phyloP scores from a whole-genome alignment of 208 protist species.

The Acanthamoeba divionensis region DNA sequence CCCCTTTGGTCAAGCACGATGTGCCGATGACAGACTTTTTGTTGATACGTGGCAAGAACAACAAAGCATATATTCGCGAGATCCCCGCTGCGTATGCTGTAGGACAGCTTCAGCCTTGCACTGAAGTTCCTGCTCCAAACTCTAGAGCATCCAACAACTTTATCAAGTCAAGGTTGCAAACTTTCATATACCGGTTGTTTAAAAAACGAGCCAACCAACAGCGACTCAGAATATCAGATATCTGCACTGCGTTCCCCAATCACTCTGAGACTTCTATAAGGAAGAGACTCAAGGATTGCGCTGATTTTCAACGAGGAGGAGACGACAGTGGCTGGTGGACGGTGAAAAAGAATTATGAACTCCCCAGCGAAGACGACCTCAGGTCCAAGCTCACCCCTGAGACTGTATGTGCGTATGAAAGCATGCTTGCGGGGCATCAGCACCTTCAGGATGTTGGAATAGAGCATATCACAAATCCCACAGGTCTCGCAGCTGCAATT shows the following conservation, averaged over 20 bases:
- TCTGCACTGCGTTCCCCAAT: conserved; percentile 61
- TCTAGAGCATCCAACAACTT: conserved; percentile 54
- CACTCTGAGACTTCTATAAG: conserved; percentile 66
- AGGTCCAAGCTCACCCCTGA: conserved; percentile 66
- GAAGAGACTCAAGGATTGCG: conserved; percentile 69
- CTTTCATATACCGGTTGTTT: conserved; percentile 67
- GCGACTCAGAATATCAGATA: conserved; percentile 57
- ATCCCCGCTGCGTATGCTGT: conserved; percentile 49
- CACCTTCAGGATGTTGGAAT: conserved; percentile 65
- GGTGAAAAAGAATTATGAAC: conserved; percentile 60
- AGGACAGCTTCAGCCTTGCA: conserved; percentile 34
- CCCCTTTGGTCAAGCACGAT: conserved; percentile 56
- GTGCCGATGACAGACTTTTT: conserved; percentile 63
- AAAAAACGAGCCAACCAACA: conserved; percentile 50
- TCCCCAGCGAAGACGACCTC: conserved; percentile 70
- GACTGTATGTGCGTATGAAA: conserved; percentile 62
- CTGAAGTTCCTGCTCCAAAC: conserved; percentile 42
- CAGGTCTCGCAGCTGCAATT: background rate
- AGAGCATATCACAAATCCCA: conserved; percentile 55
- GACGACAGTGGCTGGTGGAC: conserved; percentile 71
- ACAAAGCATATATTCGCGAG: conserved; percentile 18
- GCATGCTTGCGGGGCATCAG: conserved; percentile 64
- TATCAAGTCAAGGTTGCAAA: conserved; percentile 60
- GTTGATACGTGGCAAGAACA: conserved; percentile 52
- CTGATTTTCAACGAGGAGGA: conserved; percentile 72